phyloP scores from a whole-genome alignment of 768 basidiomycete species.

The Hysterangium stoloniferum region DNA sequence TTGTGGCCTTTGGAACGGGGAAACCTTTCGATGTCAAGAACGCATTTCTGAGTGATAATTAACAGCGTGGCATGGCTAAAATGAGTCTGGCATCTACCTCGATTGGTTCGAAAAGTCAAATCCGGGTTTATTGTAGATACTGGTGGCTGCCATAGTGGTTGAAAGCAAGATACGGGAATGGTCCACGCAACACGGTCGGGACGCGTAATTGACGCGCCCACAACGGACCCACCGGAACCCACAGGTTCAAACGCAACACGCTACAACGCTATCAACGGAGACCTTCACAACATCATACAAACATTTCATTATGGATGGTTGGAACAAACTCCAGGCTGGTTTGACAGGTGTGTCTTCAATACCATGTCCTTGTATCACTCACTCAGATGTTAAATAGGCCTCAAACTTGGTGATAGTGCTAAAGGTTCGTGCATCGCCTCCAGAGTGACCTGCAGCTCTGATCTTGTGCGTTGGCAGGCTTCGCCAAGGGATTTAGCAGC shows the following conservation, averaged over 20 bases:
- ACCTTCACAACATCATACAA: background rate
- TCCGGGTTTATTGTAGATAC: constrained; percentile 45
- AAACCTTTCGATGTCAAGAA: constrained; percentile 66
- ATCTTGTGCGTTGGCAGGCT: constrained; percentile 27
- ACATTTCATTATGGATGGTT: constrained; percentile 37
- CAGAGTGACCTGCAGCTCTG: background rate
- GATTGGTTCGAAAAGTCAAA: constrained; percentile 76
- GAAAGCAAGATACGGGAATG: background rate
- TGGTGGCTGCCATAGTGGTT: constrained; percentile 35
- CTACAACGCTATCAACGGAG: background rate
- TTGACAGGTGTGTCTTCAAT: constrained; percentile 25
- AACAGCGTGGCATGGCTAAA: background rate
- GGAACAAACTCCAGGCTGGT: constrained; percentile 62
- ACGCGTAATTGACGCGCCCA: constrained; percentile 12
- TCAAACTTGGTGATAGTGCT: constrained; percentile 72
- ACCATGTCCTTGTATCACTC: background rate
- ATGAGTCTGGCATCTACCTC: constrained; percentile 36
- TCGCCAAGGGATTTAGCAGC: constrained; percentile 73
- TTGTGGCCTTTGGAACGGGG: constrained; percentile 74
- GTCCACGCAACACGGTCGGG: background rate
- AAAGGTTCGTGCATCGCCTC: constrained; percentile 21
- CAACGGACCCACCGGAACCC: background rate
- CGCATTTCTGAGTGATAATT: constrained; percentile 44
- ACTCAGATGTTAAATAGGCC: constrained; percentile 19
- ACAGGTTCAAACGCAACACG: constrained; percentile 5